Base-by-base conservation (phyloP, 2,329 filamentous ascomycete species). In the Epichloe bromicola region DNA sequence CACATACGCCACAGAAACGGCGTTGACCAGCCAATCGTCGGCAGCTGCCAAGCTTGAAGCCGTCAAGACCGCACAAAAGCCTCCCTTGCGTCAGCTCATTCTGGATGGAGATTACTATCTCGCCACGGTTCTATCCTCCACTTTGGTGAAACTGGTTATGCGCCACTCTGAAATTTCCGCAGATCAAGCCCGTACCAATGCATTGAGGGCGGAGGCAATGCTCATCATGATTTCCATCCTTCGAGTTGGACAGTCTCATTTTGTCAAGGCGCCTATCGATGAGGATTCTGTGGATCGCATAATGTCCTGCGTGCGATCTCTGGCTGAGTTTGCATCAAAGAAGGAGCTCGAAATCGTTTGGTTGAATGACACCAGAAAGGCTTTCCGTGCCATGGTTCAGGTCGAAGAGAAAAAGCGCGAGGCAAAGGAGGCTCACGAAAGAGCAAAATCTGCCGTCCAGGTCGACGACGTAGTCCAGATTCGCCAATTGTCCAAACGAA, bases 201-300 rank as follows among this genome's bases (percentile, higher is more conserved):
- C 91, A 33, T 78, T 98, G 26, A 85, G 88, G 47, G 93, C 93
- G 3, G 93, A 98, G 69, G 93, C 93, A 43, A 98, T 98, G 93
- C 78, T 98, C 49, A 97, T 98, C 65, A 95, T 97, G 90, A 95
- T 98, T 60, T 97, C 93, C 5, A 94, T 98, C 59, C 88, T 98
- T 58, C 89, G 93, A 47, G 93, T 96, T 54, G 93, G 93, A 40
- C 93, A 98, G 70, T 97, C 91, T n/a, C 88, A 95, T 57, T 98
- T 98, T 59, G 93, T 95, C 63, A 97, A 97, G 73, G 86, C 88
- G 1, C 87, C 89, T 2, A 97, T 98, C 57, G 93, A 98, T 56
- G 93, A 98, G 66, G 93, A 98, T 66, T 96, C 93, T 0, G 80
- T 97, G n/a, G 93, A 98, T 67, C 84, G 93, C 60, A 91, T 98